Conservation (phyloP, 768 basidiomycete genomes). For the Amanita exitialis region DNA sequence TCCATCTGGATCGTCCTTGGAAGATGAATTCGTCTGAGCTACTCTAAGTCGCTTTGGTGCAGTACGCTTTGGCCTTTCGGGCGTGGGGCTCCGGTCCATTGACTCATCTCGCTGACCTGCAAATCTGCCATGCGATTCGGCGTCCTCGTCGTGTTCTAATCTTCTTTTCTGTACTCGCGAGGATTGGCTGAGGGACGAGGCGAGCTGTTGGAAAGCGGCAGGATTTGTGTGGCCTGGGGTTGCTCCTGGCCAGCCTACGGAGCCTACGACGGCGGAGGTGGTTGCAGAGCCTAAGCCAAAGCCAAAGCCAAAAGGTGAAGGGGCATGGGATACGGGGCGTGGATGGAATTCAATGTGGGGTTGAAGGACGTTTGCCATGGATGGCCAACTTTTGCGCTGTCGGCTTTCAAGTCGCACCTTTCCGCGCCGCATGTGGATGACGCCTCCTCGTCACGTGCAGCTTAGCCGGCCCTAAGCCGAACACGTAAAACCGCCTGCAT, state of each 20-base stretch:
- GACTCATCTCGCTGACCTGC: constrained; percentile 43
- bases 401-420: constrained; percentile 1
- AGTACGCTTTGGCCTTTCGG: constrained; percentile 64
- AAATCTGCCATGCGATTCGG: constrained; percentile 23
- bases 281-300: constrained; percentile 47
- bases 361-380: constrained; percentile 67
- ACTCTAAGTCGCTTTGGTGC: constrained; percentile 59
- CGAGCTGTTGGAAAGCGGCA: constrained; percentile 44
- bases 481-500: constrained; percentile 2
- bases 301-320: constrained; percentile 64
- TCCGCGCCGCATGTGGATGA: constrained; percentile 3
- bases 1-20: constrained; percentile 30
- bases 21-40: constrained; percentile 18
- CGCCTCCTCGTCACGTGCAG: not conserved
- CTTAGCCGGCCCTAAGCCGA: constrained; percentile 27
- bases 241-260: constrained; percentile 36
- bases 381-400: constrained; percentile 13
- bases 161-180: constrained; percentile 50
- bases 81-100: constrained; percentile 83
- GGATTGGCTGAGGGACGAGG: constrained; percentile 37
- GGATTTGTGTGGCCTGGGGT: constrained; percentile 40
- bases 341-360: constrained; percentile 57
- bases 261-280: constrained; percentile 32
- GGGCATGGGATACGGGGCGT: constrained; percentile 45
- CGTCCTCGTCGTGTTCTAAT: constrained; percentile 61